phyloP scores from a whole-genome alignment of 768 basidiomycete species.

The Pholiota conissans region DNA sequence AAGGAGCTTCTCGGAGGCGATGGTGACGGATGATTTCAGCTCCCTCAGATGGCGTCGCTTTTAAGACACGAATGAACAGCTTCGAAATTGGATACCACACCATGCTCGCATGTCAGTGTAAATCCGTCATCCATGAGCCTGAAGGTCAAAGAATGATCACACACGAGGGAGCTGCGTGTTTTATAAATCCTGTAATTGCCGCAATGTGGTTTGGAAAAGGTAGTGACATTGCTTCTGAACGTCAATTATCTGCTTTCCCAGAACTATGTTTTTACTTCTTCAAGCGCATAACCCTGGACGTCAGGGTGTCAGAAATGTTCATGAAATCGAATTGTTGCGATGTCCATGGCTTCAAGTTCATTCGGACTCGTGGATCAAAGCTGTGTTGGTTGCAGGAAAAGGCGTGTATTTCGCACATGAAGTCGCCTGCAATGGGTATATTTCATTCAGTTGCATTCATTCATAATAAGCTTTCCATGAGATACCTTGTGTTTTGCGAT shows the following conservation, averaged over 20 bases:
- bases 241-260: too few relatives aligned
- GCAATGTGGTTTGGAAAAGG: too few relatives aligned
- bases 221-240: too few relatives aligned
- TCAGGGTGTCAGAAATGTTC: too few relatives aligned
- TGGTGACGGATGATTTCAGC: not conserved
- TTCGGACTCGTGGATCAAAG: not conserved
- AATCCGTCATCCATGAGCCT: not conserved
- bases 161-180: not conserved
- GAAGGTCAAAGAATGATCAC: not conserved
- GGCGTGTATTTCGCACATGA: not conserved
- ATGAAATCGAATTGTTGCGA: too few relatives aligned
- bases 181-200: not conserved
- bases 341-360: not conserved
- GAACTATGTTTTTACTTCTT: too few relatives aligned
- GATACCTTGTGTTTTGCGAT: not conserved
- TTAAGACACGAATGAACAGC: not conserved
- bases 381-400: not conserved
- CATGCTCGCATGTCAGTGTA: conserved; percentile 7
- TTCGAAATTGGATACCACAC: conserved; percentile 5
- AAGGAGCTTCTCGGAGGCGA: not conserved
- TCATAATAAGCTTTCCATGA: not conserved
- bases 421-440: not conserved
- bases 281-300: not conserved
- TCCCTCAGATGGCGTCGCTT: not conserved
- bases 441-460: not conserved